Evolutionary conservation across 805 yeast genomes (phyloP), one percentile per base, ranked within the genome.

Genomic region (Hanseniaspora meyeri): DNA sequence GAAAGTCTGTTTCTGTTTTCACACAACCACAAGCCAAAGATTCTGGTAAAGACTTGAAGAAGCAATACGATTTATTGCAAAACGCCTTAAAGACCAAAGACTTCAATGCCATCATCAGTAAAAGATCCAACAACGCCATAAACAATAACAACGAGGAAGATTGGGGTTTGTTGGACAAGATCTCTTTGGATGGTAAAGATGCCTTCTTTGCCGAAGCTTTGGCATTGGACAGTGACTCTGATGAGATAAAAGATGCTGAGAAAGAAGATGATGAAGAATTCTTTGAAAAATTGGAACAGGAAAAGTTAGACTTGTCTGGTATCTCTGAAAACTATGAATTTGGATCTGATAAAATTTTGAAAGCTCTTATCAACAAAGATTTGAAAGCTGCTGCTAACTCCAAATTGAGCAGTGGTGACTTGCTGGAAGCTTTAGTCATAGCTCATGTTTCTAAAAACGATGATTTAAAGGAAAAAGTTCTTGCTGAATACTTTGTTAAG

Each of bases 351-450:
- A 49, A 43, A 19, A 60, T 85, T 43, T 71, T 76, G 9, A 68
- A 72, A 58, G 72, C 77, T 24, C 67, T 91, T 49, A 74, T 91
- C 51, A 66, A 69, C 16, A 88, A 89, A 59, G 77, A 87, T 51
- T 69, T 77, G 50, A 77, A 77, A 16, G 73, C 76, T 29, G 96
- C 97, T 0, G 81, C 87, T 12, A 77, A 82, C 37, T 64, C 75
- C 29, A 81, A 91, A 60, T 70, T 93, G 59, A 74, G 80, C 47
- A 77, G 79, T 38, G 84, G 78, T 51, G 51, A 55, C 19, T 69
- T 88, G 24, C 68, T 78, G 24, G 97, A 93, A 66, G 96, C 97
- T 3, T 76, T 90, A 62, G 72, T 90, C 31, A 75, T 93, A 59
- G 87, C 97, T 0, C 70, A 85, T 64, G 80, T 81, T 63, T 87